phyloP scores from a whole-genome alignment of 164 flowering plant genomes.

The Chloranthus sessilifolius region DNA sequence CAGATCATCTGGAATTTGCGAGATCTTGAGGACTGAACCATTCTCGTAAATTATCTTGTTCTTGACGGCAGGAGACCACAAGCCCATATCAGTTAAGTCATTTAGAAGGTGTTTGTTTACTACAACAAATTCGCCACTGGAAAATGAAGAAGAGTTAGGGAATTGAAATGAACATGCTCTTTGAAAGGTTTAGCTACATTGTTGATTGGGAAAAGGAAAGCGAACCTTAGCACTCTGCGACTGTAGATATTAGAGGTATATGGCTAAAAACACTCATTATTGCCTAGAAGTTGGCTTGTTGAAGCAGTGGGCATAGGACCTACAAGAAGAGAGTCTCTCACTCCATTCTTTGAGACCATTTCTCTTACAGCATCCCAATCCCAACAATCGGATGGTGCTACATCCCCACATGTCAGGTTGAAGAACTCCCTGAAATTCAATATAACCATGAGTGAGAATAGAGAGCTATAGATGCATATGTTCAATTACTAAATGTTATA shows the following conservation, averaged over 20 bases:
- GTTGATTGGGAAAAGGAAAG: neutral
- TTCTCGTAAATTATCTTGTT: conserved; percentile 74
- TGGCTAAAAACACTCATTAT: conserved; percentile 98
- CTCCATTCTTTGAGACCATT: conserved; percentile 61
- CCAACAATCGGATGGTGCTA: conserved; percentile 78
- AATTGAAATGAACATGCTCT: neutral
- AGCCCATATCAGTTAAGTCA: conserved; percentile 95
- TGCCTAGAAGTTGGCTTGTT: conserved; percentile 97
- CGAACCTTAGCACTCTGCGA: conserved; percentile 87
- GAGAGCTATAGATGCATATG: too few species aligned
- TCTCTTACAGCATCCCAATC: conserved; percentile 74
- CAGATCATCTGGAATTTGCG: conserved; percentile 78
- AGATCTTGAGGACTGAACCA: conserved; percentile 78
- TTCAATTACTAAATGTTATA: too few species aligned
- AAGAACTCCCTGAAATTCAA: conserved; percentile 63
- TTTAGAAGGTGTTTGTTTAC: conserved; percentile 98
- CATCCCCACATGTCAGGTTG: conserved; percentile 97
- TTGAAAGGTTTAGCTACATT: neutral
- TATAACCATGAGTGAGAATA: conserved; percentile 27
- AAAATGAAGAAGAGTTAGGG: neutral
- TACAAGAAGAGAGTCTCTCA: conserved; percentile 86
- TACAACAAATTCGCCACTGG: conserved; percentile 97
- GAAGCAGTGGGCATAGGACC: conserved; percentile 99
- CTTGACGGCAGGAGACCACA: conserved; percentile 87
- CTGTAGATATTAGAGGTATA: conserved; percentile 96